Base-by-base conservation (phyloP, 2,329 filamentous ascomycete species). In the Paraphoma sp. region DNA sequence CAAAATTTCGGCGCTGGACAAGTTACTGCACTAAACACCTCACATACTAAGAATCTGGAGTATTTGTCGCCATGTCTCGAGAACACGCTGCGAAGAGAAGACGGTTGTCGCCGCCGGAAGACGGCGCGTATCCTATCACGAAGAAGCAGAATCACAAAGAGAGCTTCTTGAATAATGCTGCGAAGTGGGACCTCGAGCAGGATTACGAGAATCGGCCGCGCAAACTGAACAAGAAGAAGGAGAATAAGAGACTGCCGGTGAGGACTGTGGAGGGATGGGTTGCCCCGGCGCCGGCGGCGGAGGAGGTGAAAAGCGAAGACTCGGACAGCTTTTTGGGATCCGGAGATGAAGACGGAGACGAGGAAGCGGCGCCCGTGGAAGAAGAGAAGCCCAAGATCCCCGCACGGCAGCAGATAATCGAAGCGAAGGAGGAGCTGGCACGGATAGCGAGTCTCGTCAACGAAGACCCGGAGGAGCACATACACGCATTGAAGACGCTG, bases 371-470 rank as follows among this genome's bases (percentile, higher is more conserved):
- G 44, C 75, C 80, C 54, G 77, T 75, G 23, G 77, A 79, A 18
- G 77, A 84, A 33, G 76, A 84, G 59, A 83, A 84, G 57, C 87
- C 90, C 1, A 84, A 87, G 63, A 81, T 96, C 30, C 87, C 93
- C 0, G 83, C 89, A 61, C 85, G 89, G 56, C 86, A 96, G 70
- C 91, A 97, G 76, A 90, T 99, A 48, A 68, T 91, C 23, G 86
- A 90, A 60, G 93, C 93, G 9, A 96, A 99, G 76, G 95, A 98
- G 73, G 93, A 98, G 71, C 80, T 99, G 54, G 94, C 95, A 17
- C 89, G 89, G 67, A 86, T 96, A 57, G 95, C 93, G 2, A 84
- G 85, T 46, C 80, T 89, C 49, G 84, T 99, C 70, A 97, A 95
- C 68, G 93, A 98, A 75, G 89, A 95, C 59, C 95, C 95, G 0